Evolutionary conservation across 345 rosid species (phyloP), one percentile per base, ranked within the genome.

Genomic region (Moricandia arvensis): DNA sequence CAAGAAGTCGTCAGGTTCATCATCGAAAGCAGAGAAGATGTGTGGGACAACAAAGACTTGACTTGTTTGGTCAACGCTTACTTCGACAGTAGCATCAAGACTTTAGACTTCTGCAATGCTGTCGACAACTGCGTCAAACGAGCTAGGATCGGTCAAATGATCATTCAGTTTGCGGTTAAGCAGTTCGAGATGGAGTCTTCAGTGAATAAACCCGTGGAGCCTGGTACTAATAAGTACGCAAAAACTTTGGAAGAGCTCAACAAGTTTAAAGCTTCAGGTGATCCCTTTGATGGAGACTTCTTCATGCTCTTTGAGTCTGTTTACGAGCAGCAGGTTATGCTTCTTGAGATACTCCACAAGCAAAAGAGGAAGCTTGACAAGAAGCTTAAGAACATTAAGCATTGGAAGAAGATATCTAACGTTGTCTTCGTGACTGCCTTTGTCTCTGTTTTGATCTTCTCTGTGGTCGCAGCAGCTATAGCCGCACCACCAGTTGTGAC

Each of bases 391-490:
- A 79, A 85, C n/a, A 33, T 83, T 61, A 88, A 89, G 80, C 71
- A 86, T 21, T 91, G 97, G 99, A 90, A 78, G 85, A 91, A 75
- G 57, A 82, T 95, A 45, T 82, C 99, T 0, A 90, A 91, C 58
- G 90, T 90, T 43, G 77, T 95, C 27, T 91, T 95, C 31, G 90
- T 84, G 12, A 73, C 97, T 5, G 83, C 87, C 3, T 88, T 91
- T 26, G 89, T 95, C 10, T 84, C 97, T 16, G 88, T 89, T 16
- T 45, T 91, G 79, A 85, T 91, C 66, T 82, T 91, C 79, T 89
- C 99, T 0, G 96, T 94, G 16, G 97, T 90, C 43, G 97, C 99
- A 62, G 99, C 96, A 30, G 91, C 97, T 21, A 57, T 90, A 37
- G 87, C 96, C 18, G 93, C 91, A 17, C 97, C 97, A 0, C 96